These are phyloP conservation scores for Lachnellula suecica DNA, from an alignment of 2,329 filamentous ascomycete genomes.

Conservation along the genomic window DNA sequence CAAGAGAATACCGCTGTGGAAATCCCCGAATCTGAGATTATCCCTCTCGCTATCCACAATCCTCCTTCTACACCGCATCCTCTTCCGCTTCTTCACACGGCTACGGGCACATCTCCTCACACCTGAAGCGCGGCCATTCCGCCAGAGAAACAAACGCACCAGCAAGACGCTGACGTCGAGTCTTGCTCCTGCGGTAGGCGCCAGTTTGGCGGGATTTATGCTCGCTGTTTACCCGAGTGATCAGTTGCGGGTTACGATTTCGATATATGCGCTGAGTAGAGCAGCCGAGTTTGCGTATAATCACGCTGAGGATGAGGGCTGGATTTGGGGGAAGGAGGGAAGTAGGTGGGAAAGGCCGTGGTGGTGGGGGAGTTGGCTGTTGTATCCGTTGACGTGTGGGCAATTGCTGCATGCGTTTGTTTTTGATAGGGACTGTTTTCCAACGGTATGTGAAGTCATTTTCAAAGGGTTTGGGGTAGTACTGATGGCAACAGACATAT, in stretches of 20 bases:
- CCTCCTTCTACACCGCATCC: constrained; percentile 81
- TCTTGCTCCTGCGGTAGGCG: constrained; percentile 86
- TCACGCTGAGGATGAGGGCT: constrained; percentile 71
- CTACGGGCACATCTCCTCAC: constrained; percentile 77
- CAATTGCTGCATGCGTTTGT: constrained; percentile 75
- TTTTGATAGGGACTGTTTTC: constrained; percentile 75
- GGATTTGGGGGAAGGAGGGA: constrained; percentile 58
- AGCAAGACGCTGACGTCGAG: constrained; percentile 74
- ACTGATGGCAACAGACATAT: constrained; percentile 39
- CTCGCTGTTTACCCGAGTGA: constrained; percentile 71
- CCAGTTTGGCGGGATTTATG: constrained; percentile 80
- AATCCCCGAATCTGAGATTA: constrained; percentile 70
- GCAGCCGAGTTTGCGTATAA: constrained; percentile 89
- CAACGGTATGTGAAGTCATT: constrained; percentile 46
- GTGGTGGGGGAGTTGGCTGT: constrained; percentile 84
- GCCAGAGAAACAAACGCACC: constrained; percentile 76
- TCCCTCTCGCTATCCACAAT: constrained; percentile 83
- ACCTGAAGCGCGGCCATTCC: constrained; percentile 77
- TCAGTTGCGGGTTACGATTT: constrained; percentile 73
- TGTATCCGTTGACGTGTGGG: constrained; percentile 74
- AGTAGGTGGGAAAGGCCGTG: constrained; percentile 64
- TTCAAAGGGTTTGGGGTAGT: constrained; percentile 23
- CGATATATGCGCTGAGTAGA: constrained; percentile 78
- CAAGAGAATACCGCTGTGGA: constrained; percentile 55
- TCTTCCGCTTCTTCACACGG: constrained; percentile 85